Evolutionary conservation across 192 early-diverging fungal species (phyloP), one percentile per base, ranked within the genome.

Genomic region (Podila horticola): DNA sequence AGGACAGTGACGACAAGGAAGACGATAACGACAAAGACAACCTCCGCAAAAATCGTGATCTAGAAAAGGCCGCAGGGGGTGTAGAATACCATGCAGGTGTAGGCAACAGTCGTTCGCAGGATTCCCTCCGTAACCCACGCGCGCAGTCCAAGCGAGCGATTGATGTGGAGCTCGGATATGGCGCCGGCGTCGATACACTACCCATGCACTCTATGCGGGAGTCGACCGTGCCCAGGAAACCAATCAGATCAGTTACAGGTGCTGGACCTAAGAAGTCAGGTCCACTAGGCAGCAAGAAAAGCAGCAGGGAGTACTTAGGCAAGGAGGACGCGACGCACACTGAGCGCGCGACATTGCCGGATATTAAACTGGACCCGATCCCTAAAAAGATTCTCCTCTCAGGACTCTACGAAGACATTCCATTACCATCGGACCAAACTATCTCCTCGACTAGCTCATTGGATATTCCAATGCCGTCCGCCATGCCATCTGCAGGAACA

Each of bases 301-400:
- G 11, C 1, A 66, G 57, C 45, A 41, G 30, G 5, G 63, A 59
- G 19, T 76, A 70, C 22, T 57, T 81, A 26, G 67, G 24, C 24
- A 81, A 73, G 36, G 71, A 72, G 31, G 71, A 81, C 2, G 77
- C 77, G 0, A 36, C 77, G 5, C 60, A 33, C 2, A 81, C 77
- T 0, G 77, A 81, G 49, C 61, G 65, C 4, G 77, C 77, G 1
- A 81, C 77, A 2, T 49, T 81, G 10, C 77, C 77, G 10, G 71
- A 81, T 58, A 69, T 81, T 33, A 71, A 73, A 8, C 36, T 41
- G 4, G 77, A 73, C 15, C 77, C 71, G 1, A 62, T 81, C 30
- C 49, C 61, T 12, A 24, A 64, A 15, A 81, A 81, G 52, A 34
- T 61, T 34, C 52, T 66, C 9, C 77, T 81, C 20, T 81, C 77